Evolutionary conservation across 148 eudicot genomes (phyloP).

Genomic region (Vaccinium vitisidaea): DNA sequence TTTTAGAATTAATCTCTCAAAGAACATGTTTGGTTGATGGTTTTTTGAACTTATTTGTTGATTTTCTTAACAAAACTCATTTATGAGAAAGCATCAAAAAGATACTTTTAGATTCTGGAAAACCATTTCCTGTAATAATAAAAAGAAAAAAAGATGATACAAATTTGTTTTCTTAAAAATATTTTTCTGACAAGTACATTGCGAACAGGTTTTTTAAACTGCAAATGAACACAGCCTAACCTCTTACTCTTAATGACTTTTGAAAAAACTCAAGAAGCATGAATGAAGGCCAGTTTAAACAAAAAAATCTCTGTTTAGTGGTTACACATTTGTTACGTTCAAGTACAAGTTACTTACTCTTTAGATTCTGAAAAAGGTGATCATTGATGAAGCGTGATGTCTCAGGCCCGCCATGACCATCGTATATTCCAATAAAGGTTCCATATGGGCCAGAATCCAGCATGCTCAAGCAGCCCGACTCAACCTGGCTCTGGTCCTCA

Average conservation of each 20-base stretch:
- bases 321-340: no score
- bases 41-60: background rate
- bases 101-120: background rate
- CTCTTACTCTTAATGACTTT: background rate
- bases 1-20: background rate
- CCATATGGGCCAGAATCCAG: conserved; percentile 46
- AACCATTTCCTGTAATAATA: background rate
- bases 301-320: no score
- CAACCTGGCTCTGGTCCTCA: conserved; percentile 49
- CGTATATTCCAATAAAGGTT: conserved; percentile 41
- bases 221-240: background rate
- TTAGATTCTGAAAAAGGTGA: conserved; percentile 42
- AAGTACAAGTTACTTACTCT: conserved; percentile 24
- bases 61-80: background rate
- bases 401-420: conserved; percentile 31
- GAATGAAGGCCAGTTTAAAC: no score
- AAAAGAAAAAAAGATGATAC: background rate
- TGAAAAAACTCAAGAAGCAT: background rate
- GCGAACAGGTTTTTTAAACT: background rate
- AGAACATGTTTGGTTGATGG: background rate
- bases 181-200: background rate
- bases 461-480: conserved; percentile 43
- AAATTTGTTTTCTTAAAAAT: background rate
- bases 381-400: conserved; percentile 32
- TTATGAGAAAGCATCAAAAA: background rate